These are phyloP conservation scores for Solanum hybrid DNA, from an alignment of 305 asterid genomes.

Conservation along the genomic window DNA sequence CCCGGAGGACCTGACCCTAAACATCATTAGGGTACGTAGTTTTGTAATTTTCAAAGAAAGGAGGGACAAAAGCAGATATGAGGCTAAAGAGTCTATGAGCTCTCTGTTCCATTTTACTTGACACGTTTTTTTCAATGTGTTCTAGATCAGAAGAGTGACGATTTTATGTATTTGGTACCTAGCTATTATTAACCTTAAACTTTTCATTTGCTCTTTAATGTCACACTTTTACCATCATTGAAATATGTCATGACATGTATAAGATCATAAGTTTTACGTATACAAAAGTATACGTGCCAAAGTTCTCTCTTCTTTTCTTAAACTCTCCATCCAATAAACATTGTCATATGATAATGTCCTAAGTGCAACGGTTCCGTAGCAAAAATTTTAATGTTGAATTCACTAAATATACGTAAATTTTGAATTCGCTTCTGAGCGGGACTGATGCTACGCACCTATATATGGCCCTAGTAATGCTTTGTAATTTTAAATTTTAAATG, in stretches of 20 bases:
- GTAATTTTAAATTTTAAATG: neutral
- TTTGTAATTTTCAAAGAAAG: neutral
- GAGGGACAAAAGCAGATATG: neutral
- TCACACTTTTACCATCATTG: neutral
- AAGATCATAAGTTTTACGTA: neutral
- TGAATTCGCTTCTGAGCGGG: neutral
- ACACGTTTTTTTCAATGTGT: neutral
- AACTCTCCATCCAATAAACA: neutral
- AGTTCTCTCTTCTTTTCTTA: neutral
- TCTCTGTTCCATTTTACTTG: neutral
- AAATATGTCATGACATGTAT: neutral
- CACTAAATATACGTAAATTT: neutral
- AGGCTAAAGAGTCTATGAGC: neutral
- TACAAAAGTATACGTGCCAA: neutral
- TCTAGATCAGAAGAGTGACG: neutral
- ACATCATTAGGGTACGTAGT: constrained; percentile 19
- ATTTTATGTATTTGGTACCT: neutral
- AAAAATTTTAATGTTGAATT: neutral
- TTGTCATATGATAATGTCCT: neutral
- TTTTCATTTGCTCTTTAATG: neutral
- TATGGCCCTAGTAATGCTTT: neutral
- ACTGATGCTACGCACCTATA: neutral
- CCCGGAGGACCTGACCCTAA: constrained; percentile 48
- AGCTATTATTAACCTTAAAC: neutral
- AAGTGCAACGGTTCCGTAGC: neutral